Evolutionary conservation across 2,329 filamentous ascomycete genomes (phyloP), one percentile per base, ranked within the genome.

Genomic region (Hortaea werneckii): DNA sequence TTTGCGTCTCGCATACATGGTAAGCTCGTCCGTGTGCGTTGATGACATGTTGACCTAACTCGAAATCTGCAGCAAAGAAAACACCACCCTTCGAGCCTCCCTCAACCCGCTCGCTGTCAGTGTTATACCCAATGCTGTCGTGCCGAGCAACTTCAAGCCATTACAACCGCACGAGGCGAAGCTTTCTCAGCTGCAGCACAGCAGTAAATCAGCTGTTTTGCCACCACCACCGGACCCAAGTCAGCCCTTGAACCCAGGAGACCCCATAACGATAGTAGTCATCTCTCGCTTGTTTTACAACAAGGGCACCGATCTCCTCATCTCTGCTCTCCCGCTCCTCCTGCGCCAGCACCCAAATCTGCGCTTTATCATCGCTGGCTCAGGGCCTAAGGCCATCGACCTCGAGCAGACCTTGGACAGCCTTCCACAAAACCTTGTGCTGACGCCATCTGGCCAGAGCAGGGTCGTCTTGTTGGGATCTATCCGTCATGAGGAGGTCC

Each of bases 1-100:
- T 98, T 40, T 98, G 92, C 60, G 92, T 98, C 58, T 95, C 88
- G 67, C 89, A 98, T 72, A 98, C 92, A 35, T 95, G 90, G 88
- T 92, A 70, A n/a, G 56, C 20, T 20, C 20, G 20, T 20, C 20
- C 20, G 20, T 20, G 20, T 20, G 20, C 20, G 4, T 20, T 52
- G 13, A 10, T 11, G 41, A 12, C 38, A 35, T 35, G 8, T 35
- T 35, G 32, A 35, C 32, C 32, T 35, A 35, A 9, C 32, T n/a
- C n/a, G 32, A 9, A 35, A 35, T 35, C 32, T n/a, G n/a, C 52
- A 94, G 88, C 71, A 98, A 98, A 65, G 92, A 98, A 65, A 98
- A 98, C 60, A 98, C 92, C 0, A 92, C 96, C 5, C 77, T 98
- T 7, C 79, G 92, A 59, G 92, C 92, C 4, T 95, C 90, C 0